These are phyloP conservation scores for Cinnamomum chago DNA, from an alignment of 164 flowering plant genomes.

Conservation along the genomic window DNA sequence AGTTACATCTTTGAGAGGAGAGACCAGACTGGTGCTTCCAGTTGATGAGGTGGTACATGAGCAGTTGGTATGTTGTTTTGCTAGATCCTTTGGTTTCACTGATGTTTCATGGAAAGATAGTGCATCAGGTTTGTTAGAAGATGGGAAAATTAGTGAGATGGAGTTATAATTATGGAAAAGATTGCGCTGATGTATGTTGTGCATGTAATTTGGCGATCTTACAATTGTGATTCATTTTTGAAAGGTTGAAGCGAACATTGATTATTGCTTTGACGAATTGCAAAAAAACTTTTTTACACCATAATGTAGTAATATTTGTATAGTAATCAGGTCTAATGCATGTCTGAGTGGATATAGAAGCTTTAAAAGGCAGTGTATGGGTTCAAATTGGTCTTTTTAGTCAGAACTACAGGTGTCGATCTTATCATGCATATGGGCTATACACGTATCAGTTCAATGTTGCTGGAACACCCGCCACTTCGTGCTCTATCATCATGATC, in stretches of 20 bases:
- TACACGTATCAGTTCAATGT: neutral
- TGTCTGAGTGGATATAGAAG: neutral
- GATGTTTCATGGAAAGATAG: constrained; percentile 42
- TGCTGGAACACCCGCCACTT: neutral
- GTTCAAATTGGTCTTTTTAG: neutral
- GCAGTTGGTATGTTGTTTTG: constrained; percentile 76
- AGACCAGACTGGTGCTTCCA: constrained; percentile 55
- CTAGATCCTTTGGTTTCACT: constrained; percentile 42
- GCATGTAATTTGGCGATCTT: neutral
- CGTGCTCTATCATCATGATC: neutral
- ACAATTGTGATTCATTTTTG: neutral
- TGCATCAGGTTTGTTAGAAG: constrained; percentile 12
- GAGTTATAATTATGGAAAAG: neutral
- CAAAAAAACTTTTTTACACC: neutral
- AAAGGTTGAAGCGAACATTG: neutral
- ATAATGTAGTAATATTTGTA: neutral
- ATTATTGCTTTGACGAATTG: neutral
- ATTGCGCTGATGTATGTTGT: neutral
- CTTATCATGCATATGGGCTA: neutral
- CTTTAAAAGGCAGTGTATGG: neutral
- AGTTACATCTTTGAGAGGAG: constrained; percentile 82
- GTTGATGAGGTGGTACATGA: constrained; percentile 68
- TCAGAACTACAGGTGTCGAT: neutral
- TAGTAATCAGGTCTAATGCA: neutral
- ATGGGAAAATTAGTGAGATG: constrained; percentile 3